phyloP scores from a whole-genome alignment of 2,329 filamentous ascomycete species.

The Diplodia corticola region DNA sequence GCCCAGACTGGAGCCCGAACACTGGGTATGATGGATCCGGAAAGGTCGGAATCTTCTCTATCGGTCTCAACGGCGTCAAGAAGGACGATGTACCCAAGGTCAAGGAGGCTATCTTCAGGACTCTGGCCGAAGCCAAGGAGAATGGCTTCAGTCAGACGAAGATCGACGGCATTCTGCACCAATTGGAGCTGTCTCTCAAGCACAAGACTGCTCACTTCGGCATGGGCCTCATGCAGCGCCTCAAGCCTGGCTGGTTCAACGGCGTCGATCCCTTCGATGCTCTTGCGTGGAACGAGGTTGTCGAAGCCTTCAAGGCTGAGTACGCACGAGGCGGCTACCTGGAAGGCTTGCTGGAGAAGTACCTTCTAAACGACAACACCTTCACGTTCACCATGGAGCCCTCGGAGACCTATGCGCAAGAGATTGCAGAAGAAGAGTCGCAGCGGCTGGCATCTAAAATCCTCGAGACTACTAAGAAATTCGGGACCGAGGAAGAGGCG shows the following conservation, averaged over 20 bases:
- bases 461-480: conserved; percentile 64
- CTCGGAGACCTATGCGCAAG: conserved; percentile 70
- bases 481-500: conserved; percentile 71
- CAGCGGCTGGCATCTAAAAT: conserved; percentile 74
- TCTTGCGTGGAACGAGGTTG: conserved; percentile 86
- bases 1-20: conserved; percentile 92
- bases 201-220: conserved; percentile 97
- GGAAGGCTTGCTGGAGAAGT: conserved; percentile 83
- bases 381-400: conserved; percentile 95
- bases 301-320: conserved; percentile 76
- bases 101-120: conserved; percentile 70
- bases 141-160: conserved; percentile 87
- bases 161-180: conserved; percentile 90
- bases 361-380: conserved; percentile 81
- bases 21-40: conserved; percentile 84
- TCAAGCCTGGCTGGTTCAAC: conserved; percentile 94
- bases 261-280: conserved; percentile 90
- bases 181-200: conserved; percentile 88
- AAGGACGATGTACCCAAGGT: conserved; percentile 76
- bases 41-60: conserved; percentile 78
- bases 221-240: conserved; percentile 81
- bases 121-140: conserved; percentile 67
- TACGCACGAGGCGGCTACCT: conserved; percentile 78
- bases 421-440: conserved; percentile 75
- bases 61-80: conserved; percentile 87